Base-by-base conservation (phyloP, 305 asterid species). In the Stenogyne calaminthoides region DNA sequence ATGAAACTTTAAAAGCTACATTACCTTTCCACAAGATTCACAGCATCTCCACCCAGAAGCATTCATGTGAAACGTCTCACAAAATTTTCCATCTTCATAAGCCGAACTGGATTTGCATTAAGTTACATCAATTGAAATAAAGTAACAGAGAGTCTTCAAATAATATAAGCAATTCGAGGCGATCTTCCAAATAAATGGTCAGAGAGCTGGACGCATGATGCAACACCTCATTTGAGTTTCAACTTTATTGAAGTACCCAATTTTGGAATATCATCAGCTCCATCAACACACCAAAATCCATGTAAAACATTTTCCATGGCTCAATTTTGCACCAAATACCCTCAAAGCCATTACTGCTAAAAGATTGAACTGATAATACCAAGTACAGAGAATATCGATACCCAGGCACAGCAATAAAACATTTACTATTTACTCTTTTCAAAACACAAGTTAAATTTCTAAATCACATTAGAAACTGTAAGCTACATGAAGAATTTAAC, bases 21-120 rank as follows among this genome's bases (percentile, higher is more conserved):
- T 81, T 85, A 92, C 99, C 98, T 95, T 92, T 71, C 98, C 97
- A 76, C 99, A 95, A 84, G 98, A 90, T 79, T 95, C 98, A 46
- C 99, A 95, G 77, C 96, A 87, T 80, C 99, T 92, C 99, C 99
- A 95, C 77, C 99, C 99, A 74, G 98, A 86, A 82, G 90, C 84
- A 79, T 81, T 87, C 74, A 83, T 69, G 85, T 95, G 99, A 82
- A 92, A 95, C 12, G 92, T 81, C 84, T 92, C 97, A 74, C 99
- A 95, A 79, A 92, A 95, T 44, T 88, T 95, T 54, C 96, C 98
- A 55, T 92, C 96, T 80, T 92, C 96, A 64, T 95, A 95, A 47
- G 88, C 94, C 75, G 90, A 76, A 76, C 99, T 95, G 73, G 39
- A 84, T 61, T 66, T 49, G 42, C 60, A 80, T 61, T 73, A 64